Evolutionary conservation across 2,329 filamentous ascomycete genomes (phyloP).

Genomic region (Dactylellina drechsleri): DNA sequence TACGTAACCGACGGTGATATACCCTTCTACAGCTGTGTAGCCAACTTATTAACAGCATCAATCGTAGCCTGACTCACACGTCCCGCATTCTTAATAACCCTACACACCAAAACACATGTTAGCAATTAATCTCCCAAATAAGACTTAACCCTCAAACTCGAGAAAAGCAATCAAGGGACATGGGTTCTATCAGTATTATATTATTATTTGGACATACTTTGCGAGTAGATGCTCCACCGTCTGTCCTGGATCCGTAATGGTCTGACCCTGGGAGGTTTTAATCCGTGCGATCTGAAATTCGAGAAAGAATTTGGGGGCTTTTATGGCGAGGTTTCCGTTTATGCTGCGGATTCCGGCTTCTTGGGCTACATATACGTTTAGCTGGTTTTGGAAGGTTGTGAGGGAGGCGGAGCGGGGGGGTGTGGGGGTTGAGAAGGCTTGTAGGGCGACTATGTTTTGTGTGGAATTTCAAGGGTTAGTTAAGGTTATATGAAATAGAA

Average conservation of each 20-base stretch:
- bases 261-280: conserved; percentile 69
- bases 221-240: conserved; percentile 69
- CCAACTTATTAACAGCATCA: conserved; percentile 66
- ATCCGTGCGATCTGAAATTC: conserved; percentile 70
- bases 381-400: conserved; percentile 66
- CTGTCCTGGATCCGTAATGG: conserved; percentile 66
- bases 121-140: background rate
- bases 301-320: conserved; percentile 73
- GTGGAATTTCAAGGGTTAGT: background rate
- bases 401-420: conserved; percentile 66
- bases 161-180: background rate
- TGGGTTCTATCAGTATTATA: background rate
- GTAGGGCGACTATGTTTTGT: conserved; percentile 64
- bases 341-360: conserved; percentile 70
- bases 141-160: too few species aligned
- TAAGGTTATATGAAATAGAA: background rate
- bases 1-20: background rate
- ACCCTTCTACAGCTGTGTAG: conserved; percentile 48
- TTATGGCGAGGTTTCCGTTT: conserved; percentile 68
- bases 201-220: conserved; percentile 61
- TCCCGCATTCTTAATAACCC: conserved; percentile 67
- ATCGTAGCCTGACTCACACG: conserved; percentile 66
- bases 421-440: conserved; percentile 66
- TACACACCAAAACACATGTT: background rate
- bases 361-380: conserved; percentile 70